Conservation (phyloP, 2,329 filamentous ascomycete genomes). For the Celoporthe dispersa region DNA sequence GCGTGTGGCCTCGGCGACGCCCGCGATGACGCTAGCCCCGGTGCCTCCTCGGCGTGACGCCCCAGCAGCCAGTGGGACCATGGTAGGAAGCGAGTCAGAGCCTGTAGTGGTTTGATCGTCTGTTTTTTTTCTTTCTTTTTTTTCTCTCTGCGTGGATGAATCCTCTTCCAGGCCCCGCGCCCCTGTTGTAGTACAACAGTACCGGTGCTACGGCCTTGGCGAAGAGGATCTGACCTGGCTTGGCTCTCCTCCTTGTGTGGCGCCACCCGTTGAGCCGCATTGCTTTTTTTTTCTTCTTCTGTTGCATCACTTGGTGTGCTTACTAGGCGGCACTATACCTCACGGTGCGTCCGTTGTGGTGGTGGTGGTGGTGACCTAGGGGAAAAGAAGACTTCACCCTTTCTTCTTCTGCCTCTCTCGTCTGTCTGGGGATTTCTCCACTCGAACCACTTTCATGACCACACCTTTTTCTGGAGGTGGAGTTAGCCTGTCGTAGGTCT, state of each 20-base stretch:
- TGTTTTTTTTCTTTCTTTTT: too few species aligned
- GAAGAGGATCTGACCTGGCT: background rate
- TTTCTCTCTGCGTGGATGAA: constrained; percentile 6
- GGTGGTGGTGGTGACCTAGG: background rate
- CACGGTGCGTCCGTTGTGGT: background rate
- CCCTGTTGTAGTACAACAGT: background rate
- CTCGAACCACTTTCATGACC: constrained; percentile 6
- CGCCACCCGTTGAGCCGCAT: background rate
- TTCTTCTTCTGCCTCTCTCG: background rate
- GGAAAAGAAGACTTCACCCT: background rate
- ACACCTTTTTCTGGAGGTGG: constrained; percentile 23
- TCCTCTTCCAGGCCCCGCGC: constrained; percentile 19
- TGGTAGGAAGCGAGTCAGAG: constrained; percentile 24
- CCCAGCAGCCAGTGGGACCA: constrained; percentile 21
- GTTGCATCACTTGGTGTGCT: background rate
- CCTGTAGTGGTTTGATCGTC: constrained; percentile 1
- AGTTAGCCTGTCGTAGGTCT: background rate
- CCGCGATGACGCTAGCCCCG: constrained; percentile 23
- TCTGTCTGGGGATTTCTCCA: constrained; percentile 25
- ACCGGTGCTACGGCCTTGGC: constrained; percentile 2
- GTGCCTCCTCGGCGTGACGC: constrained; percentile 27
- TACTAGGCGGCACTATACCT: background rate
- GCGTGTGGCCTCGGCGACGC: constrained; percentile 13
- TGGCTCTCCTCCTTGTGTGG: background rate
- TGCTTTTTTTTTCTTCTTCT: background rate